Conservation (phyloP, 805 yeast genomes). For the Debaryomyces maramus region DNA sequence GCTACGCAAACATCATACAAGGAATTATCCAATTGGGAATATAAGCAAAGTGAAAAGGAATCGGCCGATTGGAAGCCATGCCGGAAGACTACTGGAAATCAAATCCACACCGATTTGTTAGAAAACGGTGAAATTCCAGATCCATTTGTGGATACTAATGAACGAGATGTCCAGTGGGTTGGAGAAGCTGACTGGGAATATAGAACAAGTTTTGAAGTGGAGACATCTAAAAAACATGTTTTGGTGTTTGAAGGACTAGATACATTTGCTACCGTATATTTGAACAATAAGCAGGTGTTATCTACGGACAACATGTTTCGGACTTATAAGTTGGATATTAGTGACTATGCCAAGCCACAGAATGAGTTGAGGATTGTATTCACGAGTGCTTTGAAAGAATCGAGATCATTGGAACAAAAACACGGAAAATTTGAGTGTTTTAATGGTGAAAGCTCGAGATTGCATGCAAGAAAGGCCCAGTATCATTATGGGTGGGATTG, state of each 20-base stretch:
- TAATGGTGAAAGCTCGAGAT: conserved; percentile 46
- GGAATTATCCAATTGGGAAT: neutral
- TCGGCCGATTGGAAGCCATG: conserved; percentile 7
- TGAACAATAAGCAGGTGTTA: conserved; percentile 39
- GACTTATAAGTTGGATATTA: conserved; percentile 30
- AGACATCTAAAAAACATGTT: conserved; percentile 11
- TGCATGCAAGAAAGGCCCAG: conserved; percentile 51
- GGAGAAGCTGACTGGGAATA: conserved; percentile 54
- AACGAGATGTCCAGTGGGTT: conserved; percentile 49
- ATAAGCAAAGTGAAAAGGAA: neutral
- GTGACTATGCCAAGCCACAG: conserved; percentile 7
- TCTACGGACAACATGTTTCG: conserved; percentile 46
- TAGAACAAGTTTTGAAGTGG: conserved; percentile 17
- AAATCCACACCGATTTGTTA: conserved; percentile 45
- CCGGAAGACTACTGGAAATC: conserved; percentile 8
- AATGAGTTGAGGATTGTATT: conserved; percentile 39
- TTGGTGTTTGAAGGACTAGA: conserved; percentile 47
- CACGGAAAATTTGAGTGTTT: conserved; percentile 29
- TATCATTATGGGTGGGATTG: conserved; percentile 62
- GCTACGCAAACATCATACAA: neutral
- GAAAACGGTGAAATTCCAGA: conserved; percentile 40
- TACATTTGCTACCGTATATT: conserved; percentile 39
- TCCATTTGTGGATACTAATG: conserved; percentile 47
- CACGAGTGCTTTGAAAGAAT: conserved; percentile 35
- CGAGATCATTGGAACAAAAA: conserved; percentile 31